Evolutionary conservation across 495 filamentous ascomycete species (phyloP), one percentile per base, ranked within the genome.

Genomic region (Aspergillus sclerotioniger): DNA sequence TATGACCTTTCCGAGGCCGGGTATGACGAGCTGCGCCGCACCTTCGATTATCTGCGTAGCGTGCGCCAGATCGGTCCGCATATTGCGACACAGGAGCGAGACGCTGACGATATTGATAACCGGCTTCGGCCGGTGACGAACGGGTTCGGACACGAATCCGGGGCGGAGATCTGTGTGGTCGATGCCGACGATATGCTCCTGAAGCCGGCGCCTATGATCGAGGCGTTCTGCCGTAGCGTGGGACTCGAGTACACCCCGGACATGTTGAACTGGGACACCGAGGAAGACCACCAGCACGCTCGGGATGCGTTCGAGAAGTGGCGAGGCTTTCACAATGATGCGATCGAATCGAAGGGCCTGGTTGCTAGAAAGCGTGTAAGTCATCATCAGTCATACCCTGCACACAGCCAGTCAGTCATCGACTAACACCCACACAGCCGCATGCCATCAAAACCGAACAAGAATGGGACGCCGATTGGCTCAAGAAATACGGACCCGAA

Each of bases 311-410:
- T 98, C 75, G 90, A 90, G 75, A 98, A 98, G 76, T 98, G 94
- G 94, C 85, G 84, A 54, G 94, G 92, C 0, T 98, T 96, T 70
- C 94, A 98, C 66, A 89, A 98, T 51, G 93, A 97, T 78, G 94
- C 90, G 16, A 89, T 98, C 59, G 75, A 87, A 51, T 92, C 88
- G 59, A 87, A 77, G 50, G 84, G 82, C 43, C 71, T 98, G 61
- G 87, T 84, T 63, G 82, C 90, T 15, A 76, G 91, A 67, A 67
- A 65, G 41, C 82, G 89, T 65, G 92, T 96, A 83, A 80, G 90
- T 81, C 58, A 39, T 41, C 55, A 33, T 25, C 33, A 37, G 9
- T 10, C 33, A 9, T 37, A n/a, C 9, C 33, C 7, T 37, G 32
- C 19, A 48, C 9, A 21, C 7, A 31, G 29, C 46, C 2, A 12